Evolutionary conservation across 805 yeast genomes (phyloP), one percentile per base, ranked within the genome.

Genomic region (Debaryomyces prosopidis): DNA sequence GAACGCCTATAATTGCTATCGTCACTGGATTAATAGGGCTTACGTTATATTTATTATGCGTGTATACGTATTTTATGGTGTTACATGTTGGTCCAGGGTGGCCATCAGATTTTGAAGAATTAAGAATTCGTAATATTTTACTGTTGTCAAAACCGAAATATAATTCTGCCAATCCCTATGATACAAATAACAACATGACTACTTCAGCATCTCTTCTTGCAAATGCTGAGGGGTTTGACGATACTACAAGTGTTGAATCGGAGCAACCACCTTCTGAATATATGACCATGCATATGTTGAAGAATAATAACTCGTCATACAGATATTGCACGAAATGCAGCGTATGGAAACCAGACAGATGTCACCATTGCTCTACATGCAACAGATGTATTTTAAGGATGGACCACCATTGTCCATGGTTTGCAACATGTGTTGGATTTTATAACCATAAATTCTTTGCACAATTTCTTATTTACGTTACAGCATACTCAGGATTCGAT

Each of bases 391-490:
- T 77, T 2, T 57, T 80, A 34, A 55, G 69, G 36, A 80, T 80
- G 84, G 84, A 80, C 60, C 85, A 80, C 52, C 82, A 80, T 58
- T 80, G 85, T 51, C 97, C 97, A 0, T 92, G 98, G 98, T 89
- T 90, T 63, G 84, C 96, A 1, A 73, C 81, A 4, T 91, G 97
- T 63, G 79, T 92, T 46, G 98, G 98, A 0, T 85, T 80, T 65
- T 68, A 69, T 23, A 92, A 92, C 65, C 90, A 87, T 52, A 87
- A 89, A 65, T 80, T 72, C 60, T 92, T 91, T 58, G 62, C 89
- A 20, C 96, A 89, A 60, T 86, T 87, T 58, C 63, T 90, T 43
- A 37, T 75, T 5, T 83, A 84, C 56, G 69, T 80, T 2, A 66
- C 81, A 2, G 20, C 76, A 0, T 83, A 79, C 55, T 62, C 84